phyloP scores from a whole-genome alignment of 2,329 filamentous ascomycete species.

The Fusarium anguioides region DNA sequence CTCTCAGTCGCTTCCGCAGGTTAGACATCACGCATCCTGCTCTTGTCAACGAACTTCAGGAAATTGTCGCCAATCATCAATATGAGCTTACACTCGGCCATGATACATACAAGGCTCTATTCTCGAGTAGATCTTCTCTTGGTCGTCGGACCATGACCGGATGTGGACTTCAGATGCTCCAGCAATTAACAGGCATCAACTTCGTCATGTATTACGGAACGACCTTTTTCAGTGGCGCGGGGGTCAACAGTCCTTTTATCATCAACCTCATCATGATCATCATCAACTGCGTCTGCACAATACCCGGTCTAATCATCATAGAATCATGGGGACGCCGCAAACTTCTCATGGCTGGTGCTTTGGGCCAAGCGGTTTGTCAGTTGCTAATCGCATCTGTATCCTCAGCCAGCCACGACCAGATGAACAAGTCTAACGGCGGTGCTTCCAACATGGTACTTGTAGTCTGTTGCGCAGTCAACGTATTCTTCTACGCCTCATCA shows the following conservation, averaged over 20 bases:
- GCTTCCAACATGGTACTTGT: constrained; percentile 69
- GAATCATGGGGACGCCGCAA: constrained; percentile 81
- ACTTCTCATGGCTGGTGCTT: constrained; percentile 77
- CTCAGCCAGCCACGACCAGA: constrained; percentile 54
- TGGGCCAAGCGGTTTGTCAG: constrained; percentile 77
- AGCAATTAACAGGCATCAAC: constrained; percentile 81
- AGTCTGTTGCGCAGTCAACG: constrained; percentile 74
- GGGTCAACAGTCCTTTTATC: constrained; percentile 71
- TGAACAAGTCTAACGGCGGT: constrained; percentile 46
- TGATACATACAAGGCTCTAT: constrained; percentile 69
- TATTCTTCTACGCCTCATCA: constrained; percentile 82
- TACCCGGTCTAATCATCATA: constrained; percentile 80
- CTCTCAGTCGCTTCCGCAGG: constrained; percentile 76
- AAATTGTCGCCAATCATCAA: constrained; percentile 79
- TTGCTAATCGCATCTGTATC: constrained; percentile 72
- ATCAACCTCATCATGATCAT: constrained; percentile 80
- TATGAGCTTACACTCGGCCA: constrained; percentile 75
- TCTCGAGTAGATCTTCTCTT: constrained; percentile 70
- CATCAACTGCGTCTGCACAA: constrained; percentile 80
- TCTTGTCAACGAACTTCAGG: constrained; percentile 77
- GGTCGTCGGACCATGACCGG: constrained; percentile 78
- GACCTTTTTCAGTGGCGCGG: constrained; percentile 73
- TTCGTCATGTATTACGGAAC: constrained; percentile 84
- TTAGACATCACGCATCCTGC: constrained; percentile 79
- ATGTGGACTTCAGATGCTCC: constrained; percentile 78